Evolutionary conservation across 1,284 basidiomycete genomes (phyloP).

Genomic region (Salmacisia buchloeana): DNA sequence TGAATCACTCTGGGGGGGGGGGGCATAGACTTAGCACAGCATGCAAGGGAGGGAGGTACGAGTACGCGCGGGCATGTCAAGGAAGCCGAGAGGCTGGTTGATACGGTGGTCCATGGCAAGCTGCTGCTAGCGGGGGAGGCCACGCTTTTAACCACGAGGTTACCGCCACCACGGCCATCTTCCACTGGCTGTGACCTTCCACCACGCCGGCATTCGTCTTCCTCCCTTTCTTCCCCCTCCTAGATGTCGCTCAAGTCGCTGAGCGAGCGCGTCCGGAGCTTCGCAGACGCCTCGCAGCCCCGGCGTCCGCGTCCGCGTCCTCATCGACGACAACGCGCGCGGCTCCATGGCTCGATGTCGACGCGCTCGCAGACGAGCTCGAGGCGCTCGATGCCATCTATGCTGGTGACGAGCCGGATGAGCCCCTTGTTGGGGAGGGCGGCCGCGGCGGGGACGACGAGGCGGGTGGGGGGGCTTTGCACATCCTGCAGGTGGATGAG

Average conservation of each 20-base stretch:
- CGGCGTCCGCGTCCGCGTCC: background rate
- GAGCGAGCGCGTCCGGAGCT: background rate
- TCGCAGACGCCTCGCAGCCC: background rate
- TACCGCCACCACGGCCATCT: too few relatives aligned
- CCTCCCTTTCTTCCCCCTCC: too few relatives aligned
- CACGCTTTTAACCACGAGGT: too few relatives aligned
- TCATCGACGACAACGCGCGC: background rate
- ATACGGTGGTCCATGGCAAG: too few relatives aligned
- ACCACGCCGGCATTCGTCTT: too few relatives aligned
- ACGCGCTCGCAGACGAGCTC: constrained; percentile 34
- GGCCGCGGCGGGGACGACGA: background rate
- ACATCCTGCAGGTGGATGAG: background rate
- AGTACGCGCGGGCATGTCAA: too few relatives aligned
- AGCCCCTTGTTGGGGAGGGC: constrained; percentile 13
- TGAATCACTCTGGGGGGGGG: too few relatives aligned
- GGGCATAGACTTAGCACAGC: too few relatives aligned
- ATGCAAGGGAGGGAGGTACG: too few relatives aligned
- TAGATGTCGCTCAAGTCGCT: constrained; percentile 1
- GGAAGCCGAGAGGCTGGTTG: too few relatives aligned
- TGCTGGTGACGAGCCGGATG: constrained; percentile 25
- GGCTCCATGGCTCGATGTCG: background rate
- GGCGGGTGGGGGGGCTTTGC: background rate
- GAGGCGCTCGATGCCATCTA: constrained; percentile 45
- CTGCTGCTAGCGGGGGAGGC: too few relatives aligned
- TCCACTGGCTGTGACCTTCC: too few relatives aligned